Evolutionary conservation across 1,139 yeast genomes (phyloP).

Genomic region (Meyerozyma elateridarum): DNA sequence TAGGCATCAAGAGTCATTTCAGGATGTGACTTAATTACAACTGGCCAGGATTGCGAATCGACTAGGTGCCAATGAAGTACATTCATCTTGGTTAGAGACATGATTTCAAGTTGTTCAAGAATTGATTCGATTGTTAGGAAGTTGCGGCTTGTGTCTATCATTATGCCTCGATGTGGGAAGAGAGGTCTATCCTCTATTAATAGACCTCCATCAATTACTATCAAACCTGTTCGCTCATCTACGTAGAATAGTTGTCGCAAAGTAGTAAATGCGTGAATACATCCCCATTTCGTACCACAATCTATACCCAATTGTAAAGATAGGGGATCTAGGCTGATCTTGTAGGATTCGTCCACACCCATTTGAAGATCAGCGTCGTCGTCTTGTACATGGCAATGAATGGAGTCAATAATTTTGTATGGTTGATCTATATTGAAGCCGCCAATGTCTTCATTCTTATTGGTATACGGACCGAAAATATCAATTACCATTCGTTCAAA

Average conservation of each 20-base stretch:
- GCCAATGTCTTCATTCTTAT: too few species aligned
- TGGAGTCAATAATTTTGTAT: too few species aligned
- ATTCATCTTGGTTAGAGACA: slow-evolving; percentile 41
- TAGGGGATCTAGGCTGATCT: slow-evolving; percentile 15
- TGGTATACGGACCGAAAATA: too few species aligned
- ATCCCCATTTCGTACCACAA: slow-evolving; percentile 43
- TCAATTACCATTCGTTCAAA: too few species aligned
- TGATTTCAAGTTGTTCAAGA: slow-evolving; percentile 36
- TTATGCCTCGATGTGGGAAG: slow-evolving; percentile 42
- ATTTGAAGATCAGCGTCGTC: slow-evolving; percentile 28
- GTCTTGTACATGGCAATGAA: too few species aligned
- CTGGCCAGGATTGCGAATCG: slow-evolving; percentile 47
- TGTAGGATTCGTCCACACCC: slow-evolving; percentile 40
- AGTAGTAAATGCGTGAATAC: slow-evolving; percentile 40
- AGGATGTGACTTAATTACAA: slow-evolving; percentile 31
- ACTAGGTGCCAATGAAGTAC: slow-evolving; percentile 44
- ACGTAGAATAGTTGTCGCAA: slow-evolving; percentile 33
- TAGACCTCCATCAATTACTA: slow-evolving; percentile 35
- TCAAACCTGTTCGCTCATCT: slow-evolving; percentile 12
- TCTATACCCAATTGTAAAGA: slow-evolving; percentile 17
- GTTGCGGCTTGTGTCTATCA: slow-evolving; percentile 44
- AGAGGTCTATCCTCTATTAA: slow-evolving; percentile 34
- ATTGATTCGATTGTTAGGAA: slow-evolving; percentile 28
- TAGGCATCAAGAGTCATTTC: slow-evolving; percentile 43
- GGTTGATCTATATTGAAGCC: too few species aligned